phyloP scores from a whole-genome alignment of 352 stramenopile species.

The Phytophthora melonis region DNA sequence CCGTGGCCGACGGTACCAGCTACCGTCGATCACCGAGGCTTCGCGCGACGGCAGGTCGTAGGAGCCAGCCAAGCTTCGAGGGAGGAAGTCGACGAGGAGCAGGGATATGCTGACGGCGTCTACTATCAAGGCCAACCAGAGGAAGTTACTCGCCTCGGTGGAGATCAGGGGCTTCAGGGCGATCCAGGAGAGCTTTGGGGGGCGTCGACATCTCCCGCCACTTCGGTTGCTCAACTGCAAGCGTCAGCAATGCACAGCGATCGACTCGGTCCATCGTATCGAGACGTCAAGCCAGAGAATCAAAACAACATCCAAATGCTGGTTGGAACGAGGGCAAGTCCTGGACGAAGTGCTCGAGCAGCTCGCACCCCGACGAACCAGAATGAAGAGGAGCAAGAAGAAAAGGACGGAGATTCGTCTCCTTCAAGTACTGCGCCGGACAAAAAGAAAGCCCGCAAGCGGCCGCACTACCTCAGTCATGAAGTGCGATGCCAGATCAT shows the following conservation, averaged over 20 bases:
- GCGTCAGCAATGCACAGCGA: not conserved
- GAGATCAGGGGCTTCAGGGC: not conserved
- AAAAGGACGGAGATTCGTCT: not conserved
- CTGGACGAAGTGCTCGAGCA: not conserved
- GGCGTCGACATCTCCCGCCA: not conserved
- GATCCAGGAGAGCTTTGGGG: not conserved
- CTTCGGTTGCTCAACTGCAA: not conserved
- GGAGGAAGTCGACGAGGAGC: not conserved
- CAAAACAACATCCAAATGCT: not conserved
- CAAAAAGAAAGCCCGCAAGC: not conserved
- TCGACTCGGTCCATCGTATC: not conserved
- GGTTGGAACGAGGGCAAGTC: not conserved
- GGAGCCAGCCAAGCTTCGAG: not conserved
- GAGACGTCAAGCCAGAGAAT: not conserved
- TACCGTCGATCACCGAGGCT: not conserved
- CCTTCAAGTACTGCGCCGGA: not conserved
- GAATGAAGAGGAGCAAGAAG: not conserved
- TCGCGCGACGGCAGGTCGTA: not conserved
- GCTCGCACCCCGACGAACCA: not conserved
- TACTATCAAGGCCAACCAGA: not conserved
- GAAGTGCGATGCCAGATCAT: constrained; percentile 7
- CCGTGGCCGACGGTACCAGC: not conserved
- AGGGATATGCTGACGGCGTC: not conserved
- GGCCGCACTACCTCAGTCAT: constrained; percentile 7
- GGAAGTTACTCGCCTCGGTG: not conserved